Percentiles rank a stretch among this genome's conserved stretches.
Evolutionary conservation across 106 monocot species (phyloP).

Genomic region (Apostasia ramifera): DNA sequence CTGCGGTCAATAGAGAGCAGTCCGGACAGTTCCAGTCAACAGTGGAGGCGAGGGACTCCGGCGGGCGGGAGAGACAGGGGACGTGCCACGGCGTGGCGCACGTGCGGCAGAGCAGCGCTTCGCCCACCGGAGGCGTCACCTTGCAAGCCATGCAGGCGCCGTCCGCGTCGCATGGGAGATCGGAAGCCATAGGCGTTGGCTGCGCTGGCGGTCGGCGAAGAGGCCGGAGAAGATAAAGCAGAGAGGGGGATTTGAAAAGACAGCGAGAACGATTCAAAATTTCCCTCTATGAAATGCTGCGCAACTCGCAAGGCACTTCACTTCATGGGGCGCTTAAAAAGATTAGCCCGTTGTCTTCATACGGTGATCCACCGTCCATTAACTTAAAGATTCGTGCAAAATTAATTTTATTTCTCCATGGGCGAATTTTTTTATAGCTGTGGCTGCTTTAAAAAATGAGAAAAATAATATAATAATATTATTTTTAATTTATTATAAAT

Average conservation of each 20-base stretch:
- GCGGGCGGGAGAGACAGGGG: conserved; percentile 56
- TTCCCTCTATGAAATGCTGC: conserved; percentile 9
- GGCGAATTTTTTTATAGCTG: too few relatives aligned
- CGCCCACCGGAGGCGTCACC: conserved; percentile 32
- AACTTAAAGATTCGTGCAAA: too few relatives aligned
- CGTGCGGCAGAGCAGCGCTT: conserved; percentile 49
- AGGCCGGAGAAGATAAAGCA: not conserved
- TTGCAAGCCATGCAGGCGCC: conserved; percentile 94
- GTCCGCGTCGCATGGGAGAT: conserved; percentile 91
- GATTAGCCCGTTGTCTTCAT: too few relatives aligned
- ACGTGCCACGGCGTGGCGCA: conserved; percentile 93
- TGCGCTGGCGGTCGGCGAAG: not conserved
- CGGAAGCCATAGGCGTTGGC: conserved; percentile 23
- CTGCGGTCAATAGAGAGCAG: conserved; percentile 15
- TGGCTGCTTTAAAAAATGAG: too few relatives aligned
- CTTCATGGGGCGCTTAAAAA: too few relatives aligned
- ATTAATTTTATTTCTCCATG: too few relatives aligned
- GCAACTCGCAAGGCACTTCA: not conserved
- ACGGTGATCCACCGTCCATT: too few relatives aligned
- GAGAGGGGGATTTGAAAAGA: conserved; percentile 3
- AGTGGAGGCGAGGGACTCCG: conserved; percentile 15
- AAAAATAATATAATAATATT: too few relatives aligned
- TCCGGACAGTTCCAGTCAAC: conserved; percentile 52
- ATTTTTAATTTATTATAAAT: too few relatives aligned
- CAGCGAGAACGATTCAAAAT: not conserved